These are phyloP conservation scores for Dothideomycetes sp. DNA, from an alignment of 2,329 filamentous ascomycete species.

Conservation along the genomic window DNA sequence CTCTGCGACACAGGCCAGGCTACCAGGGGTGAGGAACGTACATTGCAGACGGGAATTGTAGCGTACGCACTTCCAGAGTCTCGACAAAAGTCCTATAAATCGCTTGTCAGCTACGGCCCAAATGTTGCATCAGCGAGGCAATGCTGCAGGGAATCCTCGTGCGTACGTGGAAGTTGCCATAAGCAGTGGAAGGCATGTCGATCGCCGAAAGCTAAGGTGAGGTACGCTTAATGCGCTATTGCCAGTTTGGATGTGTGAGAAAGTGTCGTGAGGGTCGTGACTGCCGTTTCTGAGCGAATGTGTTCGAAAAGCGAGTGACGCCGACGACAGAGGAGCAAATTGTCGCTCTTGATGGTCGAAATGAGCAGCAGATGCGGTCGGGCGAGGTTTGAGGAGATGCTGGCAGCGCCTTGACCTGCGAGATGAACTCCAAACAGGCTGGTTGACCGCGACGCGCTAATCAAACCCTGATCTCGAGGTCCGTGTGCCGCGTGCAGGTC, in stretches of 20 bases:
- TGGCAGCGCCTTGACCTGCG: background rate
- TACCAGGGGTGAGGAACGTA: slow-evolving; percentile 18
- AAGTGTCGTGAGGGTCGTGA: too few relatives aligned
- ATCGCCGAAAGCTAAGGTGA: too few relatives aligned
- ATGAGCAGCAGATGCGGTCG: background rate
- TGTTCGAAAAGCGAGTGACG: background rate
- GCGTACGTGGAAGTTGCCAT: slow-evolving; percentile 22
- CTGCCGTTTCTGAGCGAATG: background rate
- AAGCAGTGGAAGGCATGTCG: slow-evolving; percentile 15
- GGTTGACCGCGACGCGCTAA: background rate
- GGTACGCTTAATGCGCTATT: too few relatives aligned
- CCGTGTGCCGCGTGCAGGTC: too few relatives aligned
- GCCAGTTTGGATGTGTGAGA: too few relatives aligned
- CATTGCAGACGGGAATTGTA: slow-evolving; percentile 35
- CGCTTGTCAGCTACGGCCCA: slow-evolving; percentile 17
- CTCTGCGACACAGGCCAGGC: background rate
- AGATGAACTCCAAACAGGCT: background rate
- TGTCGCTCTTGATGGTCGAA: background rate
- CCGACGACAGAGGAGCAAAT: background rate
- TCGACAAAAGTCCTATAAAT: slow-evolving; percentile 36
- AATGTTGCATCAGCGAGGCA: background rate
- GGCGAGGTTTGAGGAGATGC: background rate
- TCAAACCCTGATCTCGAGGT: background rate
- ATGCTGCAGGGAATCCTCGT: background rate
- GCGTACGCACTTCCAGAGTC: slow-evolving; percentile 31